Base-by-base conservation (phyloP, 2,329 filamentous ascomycete genomes). In the Furcasterigmium furcatum region DNA sequence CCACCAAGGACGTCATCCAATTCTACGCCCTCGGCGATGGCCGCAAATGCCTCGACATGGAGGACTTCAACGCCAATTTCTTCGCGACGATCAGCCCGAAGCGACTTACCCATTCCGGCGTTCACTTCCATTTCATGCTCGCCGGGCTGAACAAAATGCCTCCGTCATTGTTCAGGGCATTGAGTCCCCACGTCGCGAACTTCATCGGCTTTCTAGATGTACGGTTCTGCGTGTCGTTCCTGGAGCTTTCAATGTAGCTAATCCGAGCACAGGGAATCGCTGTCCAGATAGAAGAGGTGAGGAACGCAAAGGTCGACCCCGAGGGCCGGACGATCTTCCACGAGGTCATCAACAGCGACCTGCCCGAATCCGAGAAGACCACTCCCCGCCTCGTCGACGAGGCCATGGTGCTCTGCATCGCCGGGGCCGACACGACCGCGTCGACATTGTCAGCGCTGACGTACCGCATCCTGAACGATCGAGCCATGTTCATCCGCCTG, bases 361-460 rank as follows among this genome's bases (percentile, higher is more conserved):
- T 68, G 4, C 62, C 66, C 2, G 47, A 55, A 8, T 45, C 52
- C 5, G 65, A 70, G 50, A 70, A 68, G 54, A 56, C 53, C 9
- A 52, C 60, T 5, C 50, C 52, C 12, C 58, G 62, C 4, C 59
- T 70, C 9, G 61, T 60, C 9, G 65, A 69, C 9, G 68, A 71
- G 38, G 67, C 63, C 4, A 65, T 68, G 42, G 59, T 61, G 8
- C 53, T 82, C 48, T 71, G 83, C 38, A 62, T 80, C 2, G 80
- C 78, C 0, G 79, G 79, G 1, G 66, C 79, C 12, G 80, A 84
- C 46, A 72, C 68, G 4, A 70, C 68, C 20, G 64, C 62, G 1
- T 64, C 61, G 58, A 57, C 60, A 5, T 55, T 66, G n/a, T 55
- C 63, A 3, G 44, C 65, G 19, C 59, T 63, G 13, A 60, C 58